Evolutionary conservation across 78 protist genomes (phyloP), one percentile per base, ranked within the genome.

Genomic region (Pigoraptor vietnamica): DNA sequence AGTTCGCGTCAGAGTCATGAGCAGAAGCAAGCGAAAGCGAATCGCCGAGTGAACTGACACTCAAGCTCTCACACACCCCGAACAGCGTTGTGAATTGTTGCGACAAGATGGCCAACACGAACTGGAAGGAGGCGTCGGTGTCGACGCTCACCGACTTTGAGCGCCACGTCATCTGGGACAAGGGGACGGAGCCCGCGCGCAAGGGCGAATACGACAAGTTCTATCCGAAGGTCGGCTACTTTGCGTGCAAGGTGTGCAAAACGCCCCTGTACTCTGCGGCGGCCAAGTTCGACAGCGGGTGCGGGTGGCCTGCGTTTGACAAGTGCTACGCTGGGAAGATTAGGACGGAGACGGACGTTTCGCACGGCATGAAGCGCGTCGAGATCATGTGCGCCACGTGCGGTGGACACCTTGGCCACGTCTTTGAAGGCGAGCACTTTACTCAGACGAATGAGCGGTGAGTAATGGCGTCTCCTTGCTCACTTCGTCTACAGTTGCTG

Each of bases 351-450:
- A 33, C 0, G 23, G 89, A 88, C 39, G 29, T 89, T 37, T 24
- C 40, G 19, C 48, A 79, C 0, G 91, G 39, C 33, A 38, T 38
- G 87, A 81, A 81, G 21, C 90, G 92, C 23, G 34, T 67, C 24
- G 94, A 92, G 82, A 88, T 92, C 32, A 38, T 81, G 39, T 92
- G 94, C 67, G 40, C 34, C 35, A 37, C 86, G n/a, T 92, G 94
- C 82, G 94, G n/a, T 25, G 94, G 94, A 36, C 94, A 92, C 89
- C 86, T 92, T 6, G 94, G 94, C 35, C 94, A 92, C 40, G 94
- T 89, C 34, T 92, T 92, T n/a, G 34, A 37, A 0, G 94, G 94
- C 23, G 94, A 92, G 40, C 83, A 88, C 37, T 39, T 88, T 37
- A 81, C 79, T 29, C 23, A 33, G n/a, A 40, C 91, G 38, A 92